Conservation (phyloP, 2,329 filamentous ascomycete species). For the Fusarium sp. region DNA sequence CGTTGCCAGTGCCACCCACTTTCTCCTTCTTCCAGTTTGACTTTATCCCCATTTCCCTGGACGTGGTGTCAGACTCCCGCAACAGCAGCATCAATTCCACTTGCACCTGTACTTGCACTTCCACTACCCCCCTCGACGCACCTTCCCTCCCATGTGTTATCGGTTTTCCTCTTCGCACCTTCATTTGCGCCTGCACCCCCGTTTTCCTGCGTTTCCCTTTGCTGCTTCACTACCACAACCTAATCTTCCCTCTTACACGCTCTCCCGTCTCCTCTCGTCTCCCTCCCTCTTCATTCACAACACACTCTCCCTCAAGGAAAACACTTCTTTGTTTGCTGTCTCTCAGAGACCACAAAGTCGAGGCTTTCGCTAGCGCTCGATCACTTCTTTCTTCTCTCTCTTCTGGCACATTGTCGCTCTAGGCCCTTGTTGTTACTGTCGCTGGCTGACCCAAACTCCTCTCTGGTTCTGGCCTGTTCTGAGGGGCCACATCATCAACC, state of each 20-base stretch:
- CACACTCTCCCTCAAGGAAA: slow-evolving; percentile 43
- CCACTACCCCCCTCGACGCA: slow-evolving; percentile 34
- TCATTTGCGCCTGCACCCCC: slow-evolving; percentile 43
- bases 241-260: slow-evolving; percentile 46
- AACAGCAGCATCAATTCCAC: slow-evolving; percentile 44
- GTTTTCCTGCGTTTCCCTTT: slow-evolving; percentile 30
- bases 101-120: slow-evolving; percentile 28
- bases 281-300: slow-evolving; percentile 37
- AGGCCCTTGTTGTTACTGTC: slow-evolving; percentile 40
- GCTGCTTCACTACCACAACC: slow-evolving; percentile 46
- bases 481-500: slow-evolving; percentile 52
- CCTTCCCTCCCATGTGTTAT: slow-evolving; percentile 27
- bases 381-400: slow-evolving; percentile 41
- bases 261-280: slow-evolving; percentile 41
- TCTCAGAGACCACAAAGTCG: slow-evolving; percentile 47
- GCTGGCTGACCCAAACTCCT: slow-evolving; percentile 41
- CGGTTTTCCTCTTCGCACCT: slow-evolving; percentile 43
- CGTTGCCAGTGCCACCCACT: slow-evolving; percentile 34
- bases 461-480: slow-evolving; percentile 44
- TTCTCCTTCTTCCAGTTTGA: slow-evolving; percentile 42
- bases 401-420: slow-evolving; percentile 33
- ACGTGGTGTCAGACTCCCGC: slow-evolving; percentile 45
- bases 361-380: slow-evolving; percentile 65
- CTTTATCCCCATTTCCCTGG: slow-evolving; percentile 40
- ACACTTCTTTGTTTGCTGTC: slow-evolving; percentile 34